These are phyloP conservation scores for Dillenia suffruticosa DNA, from an alignment of 164 flowering plant species.

Conservation along the genomic window DNA sequence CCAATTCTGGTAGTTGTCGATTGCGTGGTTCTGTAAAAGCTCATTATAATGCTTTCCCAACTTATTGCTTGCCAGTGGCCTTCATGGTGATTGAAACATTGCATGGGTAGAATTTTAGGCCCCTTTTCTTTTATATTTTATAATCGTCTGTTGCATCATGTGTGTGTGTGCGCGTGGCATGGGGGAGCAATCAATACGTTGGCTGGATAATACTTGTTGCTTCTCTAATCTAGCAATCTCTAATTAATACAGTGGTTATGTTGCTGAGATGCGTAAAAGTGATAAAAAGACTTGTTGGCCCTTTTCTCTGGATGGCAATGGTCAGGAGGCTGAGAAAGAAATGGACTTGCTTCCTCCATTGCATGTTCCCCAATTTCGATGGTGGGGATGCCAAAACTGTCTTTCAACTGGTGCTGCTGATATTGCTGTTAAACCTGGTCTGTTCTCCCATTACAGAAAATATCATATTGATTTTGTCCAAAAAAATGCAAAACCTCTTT, in stretches of 20 bases:
- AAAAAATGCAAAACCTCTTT: not conserved
- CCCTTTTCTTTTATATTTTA: too few relatives aligned
- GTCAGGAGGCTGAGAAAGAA: slow-evolving; percentile 19
- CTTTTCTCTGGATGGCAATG: slow-evolving; percentile 27
- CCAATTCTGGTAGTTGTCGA: too few relatives aligned
- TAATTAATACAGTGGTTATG: slow-evolving; percentile 57
- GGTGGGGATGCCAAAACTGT: slow-evolving; percentile 64
- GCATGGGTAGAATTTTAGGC: too few relatives aligned
- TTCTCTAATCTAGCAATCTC: slow-evolving; percentile 2
- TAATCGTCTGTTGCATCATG: too few relatives aligned
- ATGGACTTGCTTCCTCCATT: slow-evolving; percentile 44
- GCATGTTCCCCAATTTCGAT: slow-evolving; percentile 40
- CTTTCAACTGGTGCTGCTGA: slow-evolving; percentile 12
- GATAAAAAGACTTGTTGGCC: slow-evolving; percentile 55
- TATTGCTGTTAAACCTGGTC: slow-evolving; percentile 9
- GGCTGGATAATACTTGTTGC: not conserved
- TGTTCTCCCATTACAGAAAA: not conserved
- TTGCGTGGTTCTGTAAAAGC: too few relatives aligned
- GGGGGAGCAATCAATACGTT: not conserved
- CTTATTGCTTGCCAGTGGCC: too few relatives aligned
- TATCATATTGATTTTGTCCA: slow-evolving; percentile 4
- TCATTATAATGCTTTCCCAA: too few relatives aligned
- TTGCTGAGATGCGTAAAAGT: slow-evolving; percentile 45
- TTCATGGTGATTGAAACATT: too few relatives aligned
- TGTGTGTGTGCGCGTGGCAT: too few relatives aligned